These are phyloP conservation scores for Fusarium buharicum DNA, from an alignment of 2,329 filamentous ascomycete genomes.

Conservation along the genomic window DNA sequence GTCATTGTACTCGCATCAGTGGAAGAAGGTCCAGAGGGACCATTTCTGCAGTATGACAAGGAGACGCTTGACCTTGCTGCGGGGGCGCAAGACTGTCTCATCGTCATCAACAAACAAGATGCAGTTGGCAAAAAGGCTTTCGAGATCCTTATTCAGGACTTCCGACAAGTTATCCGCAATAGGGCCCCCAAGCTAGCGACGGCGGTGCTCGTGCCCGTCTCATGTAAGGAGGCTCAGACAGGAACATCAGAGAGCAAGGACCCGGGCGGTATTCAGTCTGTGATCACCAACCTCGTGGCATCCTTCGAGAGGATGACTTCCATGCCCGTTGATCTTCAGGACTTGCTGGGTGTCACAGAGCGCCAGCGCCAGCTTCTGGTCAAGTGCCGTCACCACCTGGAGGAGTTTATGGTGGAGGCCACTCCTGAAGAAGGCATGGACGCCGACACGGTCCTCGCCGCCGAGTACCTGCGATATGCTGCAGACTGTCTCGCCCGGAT, in stretches of 20 bases:
- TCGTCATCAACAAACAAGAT: constrained; percentile 74
- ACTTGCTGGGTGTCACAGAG: constrained; percentile 89
- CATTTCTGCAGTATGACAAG: constrained; percentile 62
- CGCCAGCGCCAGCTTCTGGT: constrained; percentile 85
- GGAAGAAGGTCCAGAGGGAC: constrained; percentile 59
- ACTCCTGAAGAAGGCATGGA: constrained; percentile 56
- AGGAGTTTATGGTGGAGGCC: constrained; percentile 75
- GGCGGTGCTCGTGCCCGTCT: constrained; percentile 66
- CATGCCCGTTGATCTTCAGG: constrained; percentile 77
- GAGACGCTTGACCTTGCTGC: constrained; percentile 67
- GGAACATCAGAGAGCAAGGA: constrained; percentile 51
- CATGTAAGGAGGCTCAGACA: constrained; percentile 72
- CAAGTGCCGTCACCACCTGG: constrained; percentile 76
- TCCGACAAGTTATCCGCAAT: constrained; percentile 46
- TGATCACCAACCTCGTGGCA: constrained; percentile 73
- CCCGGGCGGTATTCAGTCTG: constrained; percentile 72
- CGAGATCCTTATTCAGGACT: constrained; percentile 52
- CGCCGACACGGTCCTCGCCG: constrained; percentile 87
- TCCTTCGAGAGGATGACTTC: constrained; percentile 78
- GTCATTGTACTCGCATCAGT: constrained; percentile 84
- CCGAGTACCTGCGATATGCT: constrained; percentile 85
- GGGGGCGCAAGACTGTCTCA: constrained; percentile 59
- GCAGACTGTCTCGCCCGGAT: constrained; percentile 85
- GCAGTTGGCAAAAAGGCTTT: constrained; percentile 52
- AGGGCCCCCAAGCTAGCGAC: constrained; percentile 42